Conservation (phyloP, 2,329 filamentous ascomycete species). For the Aspergillus luchuensis region DNA sequence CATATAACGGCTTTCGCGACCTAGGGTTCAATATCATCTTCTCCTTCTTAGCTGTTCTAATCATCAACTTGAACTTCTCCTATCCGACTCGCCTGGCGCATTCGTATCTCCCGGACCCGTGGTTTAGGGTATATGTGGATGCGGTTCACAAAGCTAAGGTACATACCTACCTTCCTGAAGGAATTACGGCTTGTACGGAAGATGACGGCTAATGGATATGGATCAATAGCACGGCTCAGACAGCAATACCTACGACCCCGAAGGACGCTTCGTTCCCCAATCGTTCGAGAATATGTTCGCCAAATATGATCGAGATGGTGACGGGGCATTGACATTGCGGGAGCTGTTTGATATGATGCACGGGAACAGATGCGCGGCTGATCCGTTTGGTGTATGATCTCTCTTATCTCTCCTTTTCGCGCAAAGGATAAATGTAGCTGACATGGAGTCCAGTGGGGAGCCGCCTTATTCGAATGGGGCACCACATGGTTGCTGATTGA, state of each 20-base stretch:
- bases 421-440: background rate
- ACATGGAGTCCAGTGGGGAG: constrained; percentile 36
- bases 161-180: background rate
- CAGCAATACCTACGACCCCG: constrained; percentile 46
- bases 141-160: constrained; percentile 48
- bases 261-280: constrained; percentile 51
- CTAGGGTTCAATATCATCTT: constrained; percentile 47
- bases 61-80: constrained; percentile 48
- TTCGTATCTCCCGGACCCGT: constrained; percentile 40
- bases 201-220: too few relatives aligned
- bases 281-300: constrained; percentile 53
- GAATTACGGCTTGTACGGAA: too few relatives aligned
- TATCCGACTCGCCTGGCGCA: constrained; percentile 47
- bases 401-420: background rate
- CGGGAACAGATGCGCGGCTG: constrained; percentile 46
- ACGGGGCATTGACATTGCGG: constrained; percentile 42
- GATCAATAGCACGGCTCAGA: constrained; percentile 25
- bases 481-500: constrained; percentile 35
- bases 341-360: constrained; percentile 44
- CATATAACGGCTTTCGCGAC: constrained; percentile 44
- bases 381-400: constrained; percentile 44
- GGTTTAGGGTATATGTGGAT: constrained; percentile 42
- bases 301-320: constrained; percentile 46
- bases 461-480: constrained; percentile 48
- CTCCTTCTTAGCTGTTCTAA: constrained; percentile 42